Evolutionary conservation across 2,329 filamentous ascomycete species (phyloP), one percentile per base, ranked within the genome.

Genomic region (Pseudogymnoascus sp.): DNA sequence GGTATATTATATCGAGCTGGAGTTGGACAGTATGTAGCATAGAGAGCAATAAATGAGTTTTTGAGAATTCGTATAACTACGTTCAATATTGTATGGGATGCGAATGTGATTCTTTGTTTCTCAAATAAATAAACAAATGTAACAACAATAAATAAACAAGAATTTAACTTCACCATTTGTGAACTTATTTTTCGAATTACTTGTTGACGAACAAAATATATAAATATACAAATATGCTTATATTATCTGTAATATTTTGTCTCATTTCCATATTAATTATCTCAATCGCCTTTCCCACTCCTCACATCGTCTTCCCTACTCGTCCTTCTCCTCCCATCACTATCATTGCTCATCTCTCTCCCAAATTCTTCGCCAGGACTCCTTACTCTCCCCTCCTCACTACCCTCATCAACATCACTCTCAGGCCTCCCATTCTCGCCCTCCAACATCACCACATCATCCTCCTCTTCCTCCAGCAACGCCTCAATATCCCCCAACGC

Each of bases 401-500:
- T 61, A 9, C 40, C 35, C 23, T 61, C 60, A 5, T 61, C 41
- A 18, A n/a, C 23, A 11, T 61, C 41, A 7, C 37, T 61, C 40
- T 14, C 60, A 2, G 38, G 12, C 12, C 28, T 35, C 21, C 40
- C 35, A 25, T 41, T 62, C 49, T 37, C 49, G 3, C 59, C 67
- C 21, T 73, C 67, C 5, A 71, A 71, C 23, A 73, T 73, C 8
- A 75, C 77, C 2, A 79, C 81, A 14, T 61, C 66, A 60, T 71
- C 70, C 0, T 84, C 82, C 2, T 83, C 83, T 41, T 86, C 84
- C 61, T 85, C 84, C 58, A 91, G 75, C 67, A 91, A 72, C 66
- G 87, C 87, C 67, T 93, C 90, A 62, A 93, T 80, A 68, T 92
- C 91, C 1, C 89, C 91, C 64, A 97, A 75, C 37, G 91, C 87